Percentiles rank a stretch among this genome's conserved stretches.
These are phyloP conservation scores for Symbiodinium pilosum DNA, from an alignment of 73 alveolate species.

Conservation along the genomic window DNA sequence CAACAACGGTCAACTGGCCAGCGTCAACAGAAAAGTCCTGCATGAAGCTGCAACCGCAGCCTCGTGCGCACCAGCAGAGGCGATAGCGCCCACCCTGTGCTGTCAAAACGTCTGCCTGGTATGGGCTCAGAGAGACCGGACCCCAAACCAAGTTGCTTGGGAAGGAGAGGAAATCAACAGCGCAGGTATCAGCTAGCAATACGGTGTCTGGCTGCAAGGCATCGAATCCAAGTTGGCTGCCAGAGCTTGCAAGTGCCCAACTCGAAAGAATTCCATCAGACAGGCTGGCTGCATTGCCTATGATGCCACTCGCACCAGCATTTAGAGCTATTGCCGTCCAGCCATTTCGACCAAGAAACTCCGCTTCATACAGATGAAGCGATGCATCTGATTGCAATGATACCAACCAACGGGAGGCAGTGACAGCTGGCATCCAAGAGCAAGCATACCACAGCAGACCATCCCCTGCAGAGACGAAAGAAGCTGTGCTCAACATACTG, in stretches of 20 bases:
- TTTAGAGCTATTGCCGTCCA: neutral
- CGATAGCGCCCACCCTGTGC: neutral
- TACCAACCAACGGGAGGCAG: neutral
- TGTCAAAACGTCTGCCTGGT: neutral
- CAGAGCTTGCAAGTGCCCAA: neutral
- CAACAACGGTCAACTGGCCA: slow-evolving; percentile 1
- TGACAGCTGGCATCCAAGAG: neutral
- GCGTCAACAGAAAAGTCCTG: neutral
- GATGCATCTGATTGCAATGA: neutral
- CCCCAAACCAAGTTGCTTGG: neutral
- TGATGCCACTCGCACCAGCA: neutral
- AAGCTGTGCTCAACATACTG: neutral
- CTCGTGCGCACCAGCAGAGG: slow-evolving; percentile 11
- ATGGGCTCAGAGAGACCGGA: neutral
- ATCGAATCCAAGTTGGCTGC: neutral
- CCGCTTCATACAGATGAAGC: neutral
- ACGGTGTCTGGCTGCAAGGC: neutral
- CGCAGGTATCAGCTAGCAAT: neutral
- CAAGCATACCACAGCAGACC: neutral
- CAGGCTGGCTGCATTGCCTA: neutral
- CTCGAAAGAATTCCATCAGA: neutral
- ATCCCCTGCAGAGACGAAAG: neutral
- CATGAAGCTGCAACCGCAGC: neutral
- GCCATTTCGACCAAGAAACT: neutral
- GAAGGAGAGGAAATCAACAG: too few species aligned